Evolutionary conservation across 352 stramenopile genomes (phyloP).

Genomic region (Phytophthora chlamydospora): DNA sequence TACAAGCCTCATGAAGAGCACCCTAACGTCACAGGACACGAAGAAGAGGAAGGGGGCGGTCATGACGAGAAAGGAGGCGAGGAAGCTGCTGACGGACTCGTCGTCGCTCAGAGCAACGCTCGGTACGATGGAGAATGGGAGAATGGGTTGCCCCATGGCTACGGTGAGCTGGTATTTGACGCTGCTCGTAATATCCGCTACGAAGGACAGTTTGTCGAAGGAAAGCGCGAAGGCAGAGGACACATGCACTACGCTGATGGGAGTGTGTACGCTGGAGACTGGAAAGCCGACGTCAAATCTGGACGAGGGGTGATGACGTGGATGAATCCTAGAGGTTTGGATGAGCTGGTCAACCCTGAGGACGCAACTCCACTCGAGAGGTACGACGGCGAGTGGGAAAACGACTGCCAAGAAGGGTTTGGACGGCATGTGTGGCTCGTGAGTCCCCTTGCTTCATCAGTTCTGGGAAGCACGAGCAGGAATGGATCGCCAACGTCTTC

Average conservation of each 20-base stretch:
- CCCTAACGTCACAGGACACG: neutral
- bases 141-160: constrained; percentile 70
- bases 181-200: constrained; percentile 59
- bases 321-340: constrained; percentile 23
- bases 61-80: constrained; percentile 2
- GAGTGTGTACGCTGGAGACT: constrained; percentile 76
- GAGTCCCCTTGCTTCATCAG: constrained; percentile 4
- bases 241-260: constrained; percentile 70
- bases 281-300: constrained; percentile 68
- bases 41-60: constrained; percentile 7
- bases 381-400: constrained; percentile 79
- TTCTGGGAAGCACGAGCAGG: constrained; percentile 3
- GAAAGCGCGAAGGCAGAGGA: constrained; percentile 64
- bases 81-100: neutral
- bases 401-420: constrained; percentile 78
- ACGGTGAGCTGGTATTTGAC: constrained; percentile 77
- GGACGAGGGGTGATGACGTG: constrained; percentile 86
- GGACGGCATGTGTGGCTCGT: constrained; percentile 83
- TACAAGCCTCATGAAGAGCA: constrained; percentile 18
- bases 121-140: constrained; percentile 85
- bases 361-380: constrained; percentile 41
- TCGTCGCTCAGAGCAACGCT: constrained; percentile 53
- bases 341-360: constrained; percentile 9
- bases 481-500: constrained; percentile 6
- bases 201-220: constrained; percentile 55